Base-by-base conservation (phyloP, 2,329 filamentous ascomycete species). In the Fusarium anthophilum region DNA sequence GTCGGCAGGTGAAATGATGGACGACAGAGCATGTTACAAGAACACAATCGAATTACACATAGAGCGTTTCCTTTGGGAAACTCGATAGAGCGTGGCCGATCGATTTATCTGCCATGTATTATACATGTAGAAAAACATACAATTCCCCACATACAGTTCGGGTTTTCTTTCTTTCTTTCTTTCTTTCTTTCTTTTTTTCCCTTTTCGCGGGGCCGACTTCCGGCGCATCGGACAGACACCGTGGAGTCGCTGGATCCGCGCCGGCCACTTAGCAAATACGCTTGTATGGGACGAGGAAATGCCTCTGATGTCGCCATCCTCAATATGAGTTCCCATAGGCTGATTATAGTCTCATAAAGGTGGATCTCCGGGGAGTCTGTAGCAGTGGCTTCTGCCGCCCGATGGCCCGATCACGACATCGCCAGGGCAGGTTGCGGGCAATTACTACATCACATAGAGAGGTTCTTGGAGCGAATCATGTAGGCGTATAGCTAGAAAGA, bases 361-460 rank as follows among this genome's bases (percentile, higher is more conserved):
- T 63, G 63, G 67, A 44, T 58, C 39, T 43, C 51, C 28, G 69
- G 56, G 65, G 70, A 73, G 65, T 66, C 65, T 69, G 64, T 58
- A 51, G 59, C 63, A 72, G 57, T 55, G 30, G 39, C 62, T 72
- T 51, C 63, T 69, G 58, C 69, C 69, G 71, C 59, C 71, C 71
- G 71, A 74, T 74, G 71, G 50, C 63, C 71, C 71, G 71, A 74
- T 74, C 70, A 73, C 70, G 70, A 73, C 70, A 73, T 73, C 39
- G 53, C 43, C 43, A 56, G 68, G 48, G 61, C 37, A 67, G 54
- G 67, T 71, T 60, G 39, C 67, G 69, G 67, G 50, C 24, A 70
- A 35, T 38, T 22, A 30, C 38, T 30, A 32, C 43, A 44, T 55
- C n/a, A 43, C 13, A 41, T 28, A 45, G 17, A 30, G 30, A 51